These are phyloP conservation scores for Annulohypoxylon bovei DNA, from an alignment of 495 filamentous ascomycete species.

Conservation along the genomic window DNA sequence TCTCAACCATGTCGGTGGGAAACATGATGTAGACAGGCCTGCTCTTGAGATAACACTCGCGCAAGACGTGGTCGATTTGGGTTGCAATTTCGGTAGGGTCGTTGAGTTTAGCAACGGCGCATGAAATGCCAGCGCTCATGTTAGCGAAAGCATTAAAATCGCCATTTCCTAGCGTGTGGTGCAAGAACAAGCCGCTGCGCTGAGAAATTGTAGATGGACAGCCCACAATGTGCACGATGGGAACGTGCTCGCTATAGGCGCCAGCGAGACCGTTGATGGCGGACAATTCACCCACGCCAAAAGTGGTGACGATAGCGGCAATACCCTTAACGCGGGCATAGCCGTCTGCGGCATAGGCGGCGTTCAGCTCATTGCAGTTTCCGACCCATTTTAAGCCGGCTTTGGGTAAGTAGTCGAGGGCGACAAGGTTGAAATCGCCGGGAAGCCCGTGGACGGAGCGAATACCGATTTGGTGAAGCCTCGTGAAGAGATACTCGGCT, in stretches of 20 bases:
- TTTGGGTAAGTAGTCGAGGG: slow-evolving; percentile 72
- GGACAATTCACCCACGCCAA: slow-evolving; percentile 82
- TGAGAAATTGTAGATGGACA: slow-evolving; percentile 69
- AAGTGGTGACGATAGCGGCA: slow-evolving; percentile 78
- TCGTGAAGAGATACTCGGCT: slow-evolving; percentile 73
- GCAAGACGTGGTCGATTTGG: slow-evolving; percentile 82
- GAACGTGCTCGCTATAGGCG: slow-evolving; percentile 77
- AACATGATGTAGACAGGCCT: slow-evolving; percentile 87
- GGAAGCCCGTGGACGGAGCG: slow-evolving; percentile 74
- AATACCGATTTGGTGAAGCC: slow-evolving; percentile 75
- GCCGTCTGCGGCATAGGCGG: slow-evolving; percentile 84
- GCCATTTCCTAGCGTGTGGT: slow-evolving; percentile 94
- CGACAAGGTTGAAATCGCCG: slow-evolving; percentile 80
- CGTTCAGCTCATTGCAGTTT: slow-evolving; percentile 84
- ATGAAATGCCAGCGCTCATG: slow-evolving; percentile 79
- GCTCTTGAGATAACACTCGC: slow-evolving; percentile 78
- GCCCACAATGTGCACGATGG: slow-evolving; percentile 85
- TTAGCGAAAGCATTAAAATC: slow-evolving; percentile 85
- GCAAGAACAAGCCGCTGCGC: slow-evolving; percentile 73
- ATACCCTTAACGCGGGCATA: slow-evolving; percentile 80
- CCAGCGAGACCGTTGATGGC: slow-evolving; percentile 78
- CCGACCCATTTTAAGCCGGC: slow-evolving; percentile 77
- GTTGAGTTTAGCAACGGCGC: slow-evolving; percentile 72
- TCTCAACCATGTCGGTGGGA: slow-evolving; percentile 84
- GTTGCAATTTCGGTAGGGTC: slow-evolving; percentile 73